Base-by-base conservation (phyloP, 2,329 filamentous ascomycete species). In the Echinosphaeria canescens region DNA sequence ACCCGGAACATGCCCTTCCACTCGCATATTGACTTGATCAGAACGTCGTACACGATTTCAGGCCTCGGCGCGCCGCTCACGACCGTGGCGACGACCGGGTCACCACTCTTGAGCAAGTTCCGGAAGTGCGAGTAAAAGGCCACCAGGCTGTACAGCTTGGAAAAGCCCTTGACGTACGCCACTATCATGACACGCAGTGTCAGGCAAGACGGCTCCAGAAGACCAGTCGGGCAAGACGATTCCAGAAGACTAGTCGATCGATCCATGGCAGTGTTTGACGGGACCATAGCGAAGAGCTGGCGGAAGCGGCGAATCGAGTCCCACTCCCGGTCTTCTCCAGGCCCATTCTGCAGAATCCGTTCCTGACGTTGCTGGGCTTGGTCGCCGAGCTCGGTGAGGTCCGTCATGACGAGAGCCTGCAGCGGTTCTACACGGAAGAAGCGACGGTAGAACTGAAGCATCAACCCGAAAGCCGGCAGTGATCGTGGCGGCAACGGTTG, bases 361-460 rank as follows among this genome's bases (percentile, higher is more conserved):
- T n/a, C n/a, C n/a, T n/a, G n/a, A n/a, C n/a, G n/a, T n/a, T n/a
- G n/a, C n/a, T n/a, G n/a, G n/a, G n/a, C n/a, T n/a, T n/a, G n/a
- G n/a, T n/a, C n/a, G n/a, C n/a, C n/a, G n/a, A n/a, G 22, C 9
- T 25, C 22, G 13, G 27, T 23, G 17, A 32, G 13, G 27, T 34
- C 30, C 15, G 27, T 17, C 24, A 29, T 15, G 5, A 34, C 26
- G 20, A 40, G 41, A 30, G 55, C 50, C 31, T 57, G 50, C 13
- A 68, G 38, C 5, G 57, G 53, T 11, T 43, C 50, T 0, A 56
- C 34, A 5, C 53, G 40, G 35, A 61, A 68, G 24, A 55, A 48
- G 30, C 53, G 56, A 16, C 46, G 37, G 33, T 64, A 69, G 4
- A 57, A 39, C 8, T 48, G 46, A 5, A 65, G 40, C 56, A 66